Conservation (phyloP, 345 rosid genomes). For the Melastoma malabathricum region DNA sequence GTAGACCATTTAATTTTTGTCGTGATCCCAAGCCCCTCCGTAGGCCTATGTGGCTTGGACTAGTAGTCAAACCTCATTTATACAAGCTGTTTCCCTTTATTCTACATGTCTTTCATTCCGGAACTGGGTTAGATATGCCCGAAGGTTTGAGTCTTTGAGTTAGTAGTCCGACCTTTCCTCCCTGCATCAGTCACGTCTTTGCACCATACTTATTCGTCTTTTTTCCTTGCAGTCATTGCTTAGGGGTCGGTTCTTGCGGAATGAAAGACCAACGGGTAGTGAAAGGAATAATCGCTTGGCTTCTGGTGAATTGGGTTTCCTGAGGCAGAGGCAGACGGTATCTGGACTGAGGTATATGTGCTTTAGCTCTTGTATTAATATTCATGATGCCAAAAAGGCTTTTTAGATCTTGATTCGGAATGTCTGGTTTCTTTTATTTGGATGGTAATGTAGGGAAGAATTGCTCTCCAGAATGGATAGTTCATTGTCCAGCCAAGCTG, state of each 20-base stretch:
- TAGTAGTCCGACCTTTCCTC: not conserved
- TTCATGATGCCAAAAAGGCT: not conserved
- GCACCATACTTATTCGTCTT: not conserved
- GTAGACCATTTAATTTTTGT: too few relatives aligned
- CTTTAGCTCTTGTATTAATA: not conserved
- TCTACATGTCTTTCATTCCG: too few relatives aligned
- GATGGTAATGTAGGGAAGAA: conserved; percentile 48
- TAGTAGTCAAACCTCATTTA: too few relatives aligned
- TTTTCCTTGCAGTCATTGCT: conserved; percentile 57
- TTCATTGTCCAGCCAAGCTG: conserved; percentile 34
- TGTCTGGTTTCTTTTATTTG: not conserved
- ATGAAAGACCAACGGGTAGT: conserved; percentile 39
- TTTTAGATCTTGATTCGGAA: conserved; percentile 1
- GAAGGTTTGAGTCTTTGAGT: too few relatives aligned
- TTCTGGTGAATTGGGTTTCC: conserved; percentile 74
- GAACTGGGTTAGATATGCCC: too few relatives aligned
- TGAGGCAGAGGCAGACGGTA: conserved; percentile 81
- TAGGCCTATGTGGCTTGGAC: too few relatives aligned
- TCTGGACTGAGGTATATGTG: conserved; percentile 72
- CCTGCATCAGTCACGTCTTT: conserved; percentile 1
- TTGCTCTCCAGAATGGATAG: conserved; percentile 64
- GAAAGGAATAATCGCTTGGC: conserved; percentile 51
- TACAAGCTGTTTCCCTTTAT: too few relatives aligned
- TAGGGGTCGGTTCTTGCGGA: conserved; percentile 88
- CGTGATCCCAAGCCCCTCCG: too few relatives aligned